Evolutionary conservation across 1,139 yeast genomes (phyloP).

Genomic region (Lipomyces yarrowii): DNA sequence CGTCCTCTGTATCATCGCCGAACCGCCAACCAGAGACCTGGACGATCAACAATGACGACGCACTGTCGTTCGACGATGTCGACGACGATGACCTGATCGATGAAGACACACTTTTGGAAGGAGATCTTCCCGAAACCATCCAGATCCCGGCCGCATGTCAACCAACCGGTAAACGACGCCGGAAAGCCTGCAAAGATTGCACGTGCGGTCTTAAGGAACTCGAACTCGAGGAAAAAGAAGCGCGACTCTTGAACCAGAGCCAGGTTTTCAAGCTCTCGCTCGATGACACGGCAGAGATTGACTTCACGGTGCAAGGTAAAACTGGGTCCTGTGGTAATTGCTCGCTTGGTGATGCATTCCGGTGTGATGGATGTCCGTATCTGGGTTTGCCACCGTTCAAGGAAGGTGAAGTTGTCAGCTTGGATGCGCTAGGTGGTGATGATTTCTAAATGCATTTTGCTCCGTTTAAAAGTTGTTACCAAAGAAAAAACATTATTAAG

Average conservation of each 20-base stretch:
- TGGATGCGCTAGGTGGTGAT: conserved; percentile 37
- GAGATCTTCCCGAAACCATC: conserved; percentile 41
- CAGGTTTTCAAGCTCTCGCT: conserved; percentile 58
- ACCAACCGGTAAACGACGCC: conserved; percentile 55
- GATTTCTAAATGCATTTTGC: conserved; percentile 21
- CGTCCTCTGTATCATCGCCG: conserved; percentile 29
- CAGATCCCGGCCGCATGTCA: conserved; percentile 48
- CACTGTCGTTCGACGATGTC: conserved; percentile 45
- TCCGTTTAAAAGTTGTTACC: background rate
- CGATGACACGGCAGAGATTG: conserved; percentile 76
- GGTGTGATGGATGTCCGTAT: conserved; percentile 98
- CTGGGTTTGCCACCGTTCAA: conserved; percentile 96
- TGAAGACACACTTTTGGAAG: conserved; percentile 51
- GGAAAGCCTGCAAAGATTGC: conserved; percentile 87
- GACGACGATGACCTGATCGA: conserved; percentile 52
- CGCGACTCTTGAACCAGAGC: conserved; percentile 35
- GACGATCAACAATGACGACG: conserved; percentile 33
- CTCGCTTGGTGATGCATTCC: conserved; percentile 94
- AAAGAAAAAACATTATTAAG: background rate
- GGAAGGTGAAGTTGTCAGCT: conserved; percentile 74
- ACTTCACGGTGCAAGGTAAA: conserved; percentile 92
- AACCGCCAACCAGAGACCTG: conserved; percentile 38
- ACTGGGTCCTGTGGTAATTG: conserved; percentile 90
- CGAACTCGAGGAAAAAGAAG: conserved; percentile 47
- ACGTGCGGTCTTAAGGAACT: conserved; percentile 92